Base-by-base conservation (phyloP, 129 eudicot genomes). In the Flaveria sonorensis region DNA sequence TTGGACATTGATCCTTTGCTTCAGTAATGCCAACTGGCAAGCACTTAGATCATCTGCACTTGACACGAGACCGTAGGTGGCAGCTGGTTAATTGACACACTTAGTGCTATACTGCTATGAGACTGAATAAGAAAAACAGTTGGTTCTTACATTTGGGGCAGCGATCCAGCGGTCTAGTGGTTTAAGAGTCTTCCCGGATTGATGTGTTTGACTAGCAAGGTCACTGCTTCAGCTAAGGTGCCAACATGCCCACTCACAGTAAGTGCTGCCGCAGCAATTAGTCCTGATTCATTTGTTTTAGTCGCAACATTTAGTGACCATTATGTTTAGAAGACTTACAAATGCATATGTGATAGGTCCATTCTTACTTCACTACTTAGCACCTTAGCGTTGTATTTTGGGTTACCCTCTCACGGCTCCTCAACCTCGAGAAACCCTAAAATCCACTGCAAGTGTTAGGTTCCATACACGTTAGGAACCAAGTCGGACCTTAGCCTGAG, bases 331-430 rank as follows among this genome's bases (percentile, higher is more conserved):
- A 66, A 83, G 63, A 78, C 88, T 78, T 51, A 93, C 97, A 19
- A 93, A 80, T 79, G 98, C 92, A 86, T 90, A 92, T 24, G 98
- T 97, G 73, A 88, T 86, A 10, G 91, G 78, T 56, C 98, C 98
- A 74, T 39, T 79, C 60, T 90, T 85, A 42, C 98, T 14, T 84
- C 91, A 50, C 84, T 64, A 78, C 78, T 82, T 61, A 90, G 69
- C 16, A 84, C 86, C 83, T 84, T 73, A 0, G 96, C 96, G 10
- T 90, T 93, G 73, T 90, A 86, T 52, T 84, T 79, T 28, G 97
- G 89, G 36, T 72, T 81, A 24, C 98, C 97, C 2, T 97, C 97
- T 81, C 56, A 81, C 66, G 88, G 70, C 86, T 90, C 87, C 60
- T 77, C 82, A 26, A 93, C 40, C 1, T 93, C 92, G 85, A 90